A percentile compares a stretch with the other conserved stretches of the same genome.
These are phyloP conservation scores for Diplodia seriata DNA, from an alignment of 2,329 filamentous ascomycete genomes.

Conservation along the genomic window DNA sequence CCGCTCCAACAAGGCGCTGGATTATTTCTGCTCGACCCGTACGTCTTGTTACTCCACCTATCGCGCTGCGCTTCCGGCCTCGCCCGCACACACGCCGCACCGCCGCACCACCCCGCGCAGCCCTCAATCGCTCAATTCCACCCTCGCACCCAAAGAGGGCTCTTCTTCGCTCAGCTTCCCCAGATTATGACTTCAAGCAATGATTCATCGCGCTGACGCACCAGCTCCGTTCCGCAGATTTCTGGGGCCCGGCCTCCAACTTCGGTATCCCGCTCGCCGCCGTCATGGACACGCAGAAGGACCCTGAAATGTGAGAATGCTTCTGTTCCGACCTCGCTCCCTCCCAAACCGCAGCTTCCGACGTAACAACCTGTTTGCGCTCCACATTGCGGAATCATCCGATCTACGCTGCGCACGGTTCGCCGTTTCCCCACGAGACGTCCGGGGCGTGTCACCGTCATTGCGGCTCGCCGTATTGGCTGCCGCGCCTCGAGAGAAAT, in stretches of 20 bases:
- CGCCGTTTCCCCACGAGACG: conserved; percentile 13
- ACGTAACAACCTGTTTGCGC: neutral
- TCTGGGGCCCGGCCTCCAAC: conserved; percentile 61
- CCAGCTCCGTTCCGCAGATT: conserved; percentile 48
- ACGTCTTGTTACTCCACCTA: conserved; percentile 42
- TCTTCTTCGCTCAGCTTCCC: neutral
- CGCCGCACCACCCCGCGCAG: neutral
- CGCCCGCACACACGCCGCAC: conserved; percentile 6
- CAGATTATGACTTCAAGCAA: neutral
- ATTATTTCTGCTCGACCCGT: conserved; percentile 63
- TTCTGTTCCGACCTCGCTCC: neutral
- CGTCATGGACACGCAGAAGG: conserved; percentile 61
- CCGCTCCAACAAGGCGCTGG: conserved; percentile 56
- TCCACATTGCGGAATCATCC: conserved; percentile 6
- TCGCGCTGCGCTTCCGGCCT: conserved; percentile 31
- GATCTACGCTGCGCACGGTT: conserved; percentile 18
- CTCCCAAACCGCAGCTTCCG: neutral
- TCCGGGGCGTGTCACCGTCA: neutral
- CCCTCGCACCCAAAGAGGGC: neutral
- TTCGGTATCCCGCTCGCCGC: conserved; percentile 62
- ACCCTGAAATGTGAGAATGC: conserved; percentile 56
- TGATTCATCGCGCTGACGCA: conserved; percentile 6
- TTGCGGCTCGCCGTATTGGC: neutral
- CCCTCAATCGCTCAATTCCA: conserved; percentile 4
- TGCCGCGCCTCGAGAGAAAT: too few species aligned